Base-by-base conservation (phyloP, 1,139 yeast species). In the Trichomonascaceae sp. region DNA sequence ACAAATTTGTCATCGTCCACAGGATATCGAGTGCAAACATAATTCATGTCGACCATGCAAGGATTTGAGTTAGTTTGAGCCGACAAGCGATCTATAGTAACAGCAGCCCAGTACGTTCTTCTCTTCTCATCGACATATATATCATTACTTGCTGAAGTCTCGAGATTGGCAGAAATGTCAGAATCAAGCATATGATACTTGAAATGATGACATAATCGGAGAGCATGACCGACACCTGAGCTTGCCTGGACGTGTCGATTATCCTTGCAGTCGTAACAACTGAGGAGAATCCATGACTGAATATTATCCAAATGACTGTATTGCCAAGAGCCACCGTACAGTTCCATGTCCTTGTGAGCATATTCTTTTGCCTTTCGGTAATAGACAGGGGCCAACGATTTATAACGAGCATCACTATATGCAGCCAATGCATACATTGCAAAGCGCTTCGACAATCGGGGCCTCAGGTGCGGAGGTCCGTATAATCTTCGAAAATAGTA, bases 1-100 rank as follows among this genome's bases (percentile, higher is more conserved):
- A 15, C 12, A 32, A 48, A 48, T 8, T 36, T 38, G 20, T 38
- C 50, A 22, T 48, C 50, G n/a, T 48, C 50, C 5, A 48, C 43
- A 12, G 50, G 50, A 18, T 39, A 30, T 38, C 36, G 19, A n/a
- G 22, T 19, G 22, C 41, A 48, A 9, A 48, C 30, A 20, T 48
- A 43, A 6, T 12, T 17, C 20, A 48, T 39, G n/a, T 30, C 18
- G 8, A 41, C 20, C 13, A 30, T 17, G 9, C 38, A 20, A 19
- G 45, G 36, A 30, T 30, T 39, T 1, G 45, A 43, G 8, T 43
- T 39, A 1, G 38, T 32, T 24, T 32, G 19, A 3, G 43, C 43
- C 8, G 39, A 48, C 13, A 48, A 6, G 13, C 19, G 27, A 15
- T 41, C 45, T 5, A 20, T 12, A 13, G 3, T 9, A 3, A 48